These are phyloP conservation scores for Elaeis guineensis DNA, from an alignment of 176 grass and related monocot genomes.

Conservation along the genomic window DNA sequence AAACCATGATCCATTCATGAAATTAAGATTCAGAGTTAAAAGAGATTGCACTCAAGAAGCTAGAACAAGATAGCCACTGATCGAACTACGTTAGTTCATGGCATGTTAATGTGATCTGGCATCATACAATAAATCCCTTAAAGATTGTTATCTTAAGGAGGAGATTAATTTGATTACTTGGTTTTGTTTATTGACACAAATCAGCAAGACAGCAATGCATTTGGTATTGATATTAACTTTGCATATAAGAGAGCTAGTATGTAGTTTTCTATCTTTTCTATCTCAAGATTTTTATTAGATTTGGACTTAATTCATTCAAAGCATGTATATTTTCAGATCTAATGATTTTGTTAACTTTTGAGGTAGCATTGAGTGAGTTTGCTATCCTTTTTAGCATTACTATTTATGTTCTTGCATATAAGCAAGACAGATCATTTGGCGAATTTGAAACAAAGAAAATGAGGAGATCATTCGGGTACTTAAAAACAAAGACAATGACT, in stretches of 20 bases:
- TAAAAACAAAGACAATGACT: too few species aligned
- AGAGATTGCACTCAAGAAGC: not conserved
- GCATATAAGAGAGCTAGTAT: not conserved
- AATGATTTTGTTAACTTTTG: too few species aligned
- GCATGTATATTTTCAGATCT: too few species aligned
- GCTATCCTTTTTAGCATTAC: too few species aligned
- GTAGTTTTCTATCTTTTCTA: not conserved
- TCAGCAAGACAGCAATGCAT: not conserved
- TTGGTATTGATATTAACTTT: not conserved
- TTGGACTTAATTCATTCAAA: too few species aligned
- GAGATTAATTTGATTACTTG: not conserved
- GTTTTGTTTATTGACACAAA: not conserved
- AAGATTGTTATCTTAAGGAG: not conserved
- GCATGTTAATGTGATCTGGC: not conserved
- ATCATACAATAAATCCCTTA: too few species aligned
- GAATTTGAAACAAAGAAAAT: too few species aligned
- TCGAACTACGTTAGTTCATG: not conserved
- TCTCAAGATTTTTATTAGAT: too few species aligned
- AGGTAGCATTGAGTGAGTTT: too few species aligned
- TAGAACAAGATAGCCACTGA: not conserved
- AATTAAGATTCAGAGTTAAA: not conserved
- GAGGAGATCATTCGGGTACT: too few species aligned
- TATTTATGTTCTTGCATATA: too few species aligned
- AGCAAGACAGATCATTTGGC: too few species aligned
- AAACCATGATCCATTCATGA: not conserved